phyloP scores from a whole-genome alignment of 2,329 filamentous ascomycete species.

The Arthrobotrys entomopaga region DNA sequence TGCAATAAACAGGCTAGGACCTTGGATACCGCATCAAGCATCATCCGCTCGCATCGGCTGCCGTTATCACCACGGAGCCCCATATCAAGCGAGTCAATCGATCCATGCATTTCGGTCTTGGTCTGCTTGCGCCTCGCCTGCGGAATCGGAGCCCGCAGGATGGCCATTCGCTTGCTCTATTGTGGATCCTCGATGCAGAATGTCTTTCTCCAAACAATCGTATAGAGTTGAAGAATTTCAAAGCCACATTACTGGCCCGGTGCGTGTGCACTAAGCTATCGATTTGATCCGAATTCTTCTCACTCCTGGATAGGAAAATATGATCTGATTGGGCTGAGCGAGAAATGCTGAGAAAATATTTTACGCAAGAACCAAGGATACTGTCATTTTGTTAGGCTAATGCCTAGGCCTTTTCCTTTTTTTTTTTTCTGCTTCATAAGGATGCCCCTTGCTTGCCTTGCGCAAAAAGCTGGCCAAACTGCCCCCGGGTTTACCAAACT shows the following conservation, averaged over 20 bases:
- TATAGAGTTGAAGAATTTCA: no score
- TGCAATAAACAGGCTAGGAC: constrained; percentile 14
- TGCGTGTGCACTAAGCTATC: no score
- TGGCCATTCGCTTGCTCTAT: constrained; percentile 39
- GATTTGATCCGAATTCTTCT: constrained; percentile 15
- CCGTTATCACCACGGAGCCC: constrained; percentile 14
- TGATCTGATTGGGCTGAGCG: constrained; percentile 32
- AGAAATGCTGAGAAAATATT: constrained; percentile 20
- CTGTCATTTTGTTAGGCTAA: constrained; percentile 25
- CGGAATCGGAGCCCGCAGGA: constrained; percentile 42
- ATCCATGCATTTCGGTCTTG: constrained; percentile 19
- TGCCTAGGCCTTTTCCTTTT: constrained; percentile 31
- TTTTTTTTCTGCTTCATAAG: constrained; percentile 5
- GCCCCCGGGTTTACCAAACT: no score
- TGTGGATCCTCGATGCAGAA: constrained; percentile 17
- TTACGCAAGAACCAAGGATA: constrained; percentile 41
- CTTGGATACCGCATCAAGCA: constrained; percentile 42
- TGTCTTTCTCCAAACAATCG: neutral
- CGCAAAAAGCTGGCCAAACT: constrained; percentile 27
- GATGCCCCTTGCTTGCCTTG: constrained; percentile 31
- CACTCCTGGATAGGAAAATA: constrained; percentile 30
- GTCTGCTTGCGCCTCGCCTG: constrained; percentile 39
- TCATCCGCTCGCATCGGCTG: constrained; percentile 45
- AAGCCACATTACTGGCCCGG: no score
- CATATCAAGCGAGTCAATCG: constrained; percentile 49